Conservation (phyloP, 495 filamentous ascomycete genomes). For the Neurospora sp. region DNA sequence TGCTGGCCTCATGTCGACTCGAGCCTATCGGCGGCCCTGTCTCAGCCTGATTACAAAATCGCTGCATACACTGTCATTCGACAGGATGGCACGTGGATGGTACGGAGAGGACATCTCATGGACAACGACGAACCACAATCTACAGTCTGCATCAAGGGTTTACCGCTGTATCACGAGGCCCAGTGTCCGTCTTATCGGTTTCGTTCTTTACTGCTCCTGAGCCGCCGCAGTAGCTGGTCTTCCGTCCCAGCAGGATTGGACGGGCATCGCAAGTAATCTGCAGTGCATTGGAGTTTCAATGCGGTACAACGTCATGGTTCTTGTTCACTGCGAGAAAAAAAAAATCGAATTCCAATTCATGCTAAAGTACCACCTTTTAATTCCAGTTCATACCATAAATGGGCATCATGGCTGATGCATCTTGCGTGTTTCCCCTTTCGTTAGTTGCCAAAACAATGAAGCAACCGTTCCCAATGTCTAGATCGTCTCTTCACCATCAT, state of each 20-base stretch:
- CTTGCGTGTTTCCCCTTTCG: neutral
- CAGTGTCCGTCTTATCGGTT: neutral
- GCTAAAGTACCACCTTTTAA: neutral
- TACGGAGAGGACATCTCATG: neutral
- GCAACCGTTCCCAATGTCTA: neutral
- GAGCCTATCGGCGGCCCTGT: neutral
- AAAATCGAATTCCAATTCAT: neutral
- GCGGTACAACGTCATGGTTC: neutral
- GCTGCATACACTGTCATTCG: neutral
- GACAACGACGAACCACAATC: neutral
- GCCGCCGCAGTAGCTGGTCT: neutral
- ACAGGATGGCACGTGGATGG: neutral
- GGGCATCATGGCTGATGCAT: neutral
- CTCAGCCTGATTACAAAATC: neutral
- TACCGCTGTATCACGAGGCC: neutral
- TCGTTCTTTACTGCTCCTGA: neutral
- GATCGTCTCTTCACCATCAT: constrained; percentile 1
- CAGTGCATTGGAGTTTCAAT: neutral
- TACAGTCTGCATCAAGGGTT: neutral
- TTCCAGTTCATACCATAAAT: neutral
- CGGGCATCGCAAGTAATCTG: neutral
- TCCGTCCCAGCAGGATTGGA: neutral
- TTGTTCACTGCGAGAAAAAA: neutral
- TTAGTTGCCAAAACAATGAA: neutral
- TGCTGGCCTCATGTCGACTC: neutral